These are phyloP conservation scores for Leptosphaerulina australis DNA, from an alignment of 2,329 filamentous ascomycete species.

Conservation along the genomic window DNA sequence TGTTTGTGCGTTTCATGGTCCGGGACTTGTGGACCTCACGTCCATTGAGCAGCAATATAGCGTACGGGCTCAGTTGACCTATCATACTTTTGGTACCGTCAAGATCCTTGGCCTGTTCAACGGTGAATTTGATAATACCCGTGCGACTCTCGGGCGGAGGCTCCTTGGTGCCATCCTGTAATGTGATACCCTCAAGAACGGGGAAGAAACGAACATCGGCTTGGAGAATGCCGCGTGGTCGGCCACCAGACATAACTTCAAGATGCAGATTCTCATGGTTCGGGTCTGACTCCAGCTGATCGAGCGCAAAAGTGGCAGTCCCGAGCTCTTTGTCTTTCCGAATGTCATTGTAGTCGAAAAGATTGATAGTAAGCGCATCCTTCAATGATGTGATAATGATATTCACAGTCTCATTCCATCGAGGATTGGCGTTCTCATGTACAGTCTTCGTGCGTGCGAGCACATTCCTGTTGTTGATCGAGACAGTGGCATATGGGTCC, in stretches of 20 bases:
- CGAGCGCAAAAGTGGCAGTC: conserved; percentile 81
- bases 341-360: conserved; percentile 94
- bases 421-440: conserved; percentile 81
- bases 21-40: conserved; percentile 89
- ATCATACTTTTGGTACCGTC: conserved; percentile 91
- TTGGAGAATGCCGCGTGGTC: conserved; percentile 77
- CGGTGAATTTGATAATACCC: conserved; percentile 89
- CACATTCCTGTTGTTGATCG: conserved; percentile 79
- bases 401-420: conserved; percentile 97
- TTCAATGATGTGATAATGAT: conserved; percentile 91
- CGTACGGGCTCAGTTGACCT: conserved; percentile 90
- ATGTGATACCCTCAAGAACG: conserved; percentile 73
- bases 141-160: conserved; percentile 89
- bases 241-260: conserved; percentile 83
- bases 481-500: conserved; percentile 86
- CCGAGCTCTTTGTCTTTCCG: conserved; percentile 97
- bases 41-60: conserved; percentile 83
- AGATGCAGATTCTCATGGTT: conserved; percentile 85
- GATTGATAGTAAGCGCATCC: conserved; percentile 80
- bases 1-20: conserved; percentile 95
- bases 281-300: conserved; percentile 76
- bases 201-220: conserved; percentile 95
- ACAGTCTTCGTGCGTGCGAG: conserved; percentile 89
- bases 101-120: conserved; percentile 95
- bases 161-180: conserved; percentile 77